Evolutionary conservation across 1,139 yeast species (phyloP), one percentile per base, ranked within the genome.

Genomic region (Zygoascus hellenicus): DNA sequence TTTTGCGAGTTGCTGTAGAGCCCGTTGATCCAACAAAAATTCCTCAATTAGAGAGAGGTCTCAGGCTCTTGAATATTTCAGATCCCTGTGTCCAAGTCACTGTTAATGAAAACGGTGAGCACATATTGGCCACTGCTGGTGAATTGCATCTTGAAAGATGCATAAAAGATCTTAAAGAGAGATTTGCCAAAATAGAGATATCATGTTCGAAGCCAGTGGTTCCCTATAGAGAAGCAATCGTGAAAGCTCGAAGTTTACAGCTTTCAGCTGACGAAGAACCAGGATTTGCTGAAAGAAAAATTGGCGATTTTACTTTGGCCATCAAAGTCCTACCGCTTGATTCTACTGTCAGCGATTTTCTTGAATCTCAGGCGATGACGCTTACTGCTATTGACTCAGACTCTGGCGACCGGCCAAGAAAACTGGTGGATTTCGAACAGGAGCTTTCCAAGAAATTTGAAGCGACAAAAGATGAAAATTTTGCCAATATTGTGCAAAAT

Each of bases 21-120:
- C 97, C 99, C 1, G 83, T 79, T 3, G 85, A 88, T 58, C 96
- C 96, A 5, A 75, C 83, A 46, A 81, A 88, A 56, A 77, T 90
- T 69, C 81, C 78, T 30, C 78, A 77, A 57, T 72, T 94, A 42
- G 95, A 83, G 49, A 72, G 74, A 36, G 99, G 98, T 0, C 72
- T 94, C 50, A 81, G 79, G 52, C 69, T 88, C 49, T 72, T 94
- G 42, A 81, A 92, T 48, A 83, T 81, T 55, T 92, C 97, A 0
- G 97, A 90, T 64, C 96, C 97, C 1, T 92, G 95, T 58, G 90
- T 89, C 33, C 89, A 87, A 59, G 85, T 90, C 56, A 83, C 78
- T 58, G 72, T 86, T 38, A 92, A 86, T 58, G 96, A 87, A 55
- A 81, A 84, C 9, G 97, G 97, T 51, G 97, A 90, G 64, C 85